phyloP scores from a whole-genome alignment of 768 basidiomycete genomes.

The Neoboletus brunneissimus region DNA sequence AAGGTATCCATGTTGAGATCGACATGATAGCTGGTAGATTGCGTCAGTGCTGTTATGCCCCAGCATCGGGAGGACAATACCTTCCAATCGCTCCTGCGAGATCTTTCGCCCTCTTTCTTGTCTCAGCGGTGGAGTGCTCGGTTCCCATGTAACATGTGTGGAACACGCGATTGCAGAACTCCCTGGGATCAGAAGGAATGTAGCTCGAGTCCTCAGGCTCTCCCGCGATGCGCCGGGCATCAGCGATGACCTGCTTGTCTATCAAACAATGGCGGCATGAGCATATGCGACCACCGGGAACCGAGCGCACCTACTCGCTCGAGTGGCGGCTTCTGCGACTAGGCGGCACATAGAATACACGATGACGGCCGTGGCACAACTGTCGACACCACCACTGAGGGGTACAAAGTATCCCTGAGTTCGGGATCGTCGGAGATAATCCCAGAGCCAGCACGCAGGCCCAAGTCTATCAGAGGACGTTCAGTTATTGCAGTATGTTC shows the following conservation, averaged over 20 bases:
- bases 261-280: slow-evolving; percentile 2
- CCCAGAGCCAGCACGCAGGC: slow-evolving; percentile 99
- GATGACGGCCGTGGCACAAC: slow-evolving; percentile 94
- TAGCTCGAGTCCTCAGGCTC: slow-evolving; percentile 81
- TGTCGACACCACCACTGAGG: slow-evolving; percentile 94
- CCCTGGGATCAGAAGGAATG: slow-evolving; percentile 80
- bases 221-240: slow-evolving; percentile 86
- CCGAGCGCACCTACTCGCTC: slow-evolving; percentile 54
- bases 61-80: slow-evolving; percentile 38
- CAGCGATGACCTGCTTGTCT: slow-evolving; percentile 85
- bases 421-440: slow-evolving; percentile 90
- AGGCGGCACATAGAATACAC: slow-evolving; percentile 96
- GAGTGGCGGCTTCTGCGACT: slow-evolving; percentile 73
- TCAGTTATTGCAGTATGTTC: background rate
- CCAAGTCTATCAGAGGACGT: slow-evolving; percentile 60
- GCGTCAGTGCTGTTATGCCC: background rate
- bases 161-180: slow-evolving; percentile 85
- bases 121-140: slow-evolving; percentile 89
- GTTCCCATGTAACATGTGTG: slow-evolving; percentile 99
- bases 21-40: slow-evolving; percentile 70
- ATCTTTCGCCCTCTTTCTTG: slow-evolving; percentile 80
- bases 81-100: slow-evolving; percentile 88
- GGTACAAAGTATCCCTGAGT: slow-evolving; percentile 96
- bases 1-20: slow-evolving; percentile 96
- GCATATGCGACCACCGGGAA: background rate